Conservation (phyloP, 345 rosid genomes). For the Camelina hispida region DNA sequence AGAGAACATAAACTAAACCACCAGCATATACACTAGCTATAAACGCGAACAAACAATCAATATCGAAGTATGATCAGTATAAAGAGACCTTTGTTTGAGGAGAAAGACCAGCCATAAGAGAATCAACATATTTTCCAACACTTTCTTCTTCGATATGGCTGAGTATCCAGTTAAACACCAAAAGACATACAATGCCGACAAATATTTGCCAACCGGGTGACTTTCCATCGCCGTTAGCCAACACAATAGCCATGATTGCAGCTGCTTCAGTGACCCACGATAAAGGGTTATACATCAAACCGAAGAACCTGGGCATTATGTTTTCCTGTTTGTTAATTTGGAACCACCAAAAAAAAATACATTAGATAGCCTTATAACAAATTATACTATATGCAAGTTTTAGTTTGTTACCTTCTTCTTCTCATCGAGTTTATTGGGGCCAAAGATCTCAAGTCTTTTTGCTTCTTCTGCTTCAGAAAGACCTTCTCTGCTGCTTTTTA, state of each 20-base stretch:
- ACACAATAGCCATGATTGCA: slow-evolving; percentile 76
- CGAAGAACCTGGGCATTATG: slow-evolving; percentile 69
- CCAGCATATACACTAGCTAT: too few relatives aligned
- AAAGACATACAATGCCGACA: slow-evolving; percentile 61
- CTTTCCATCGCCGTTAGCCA: slow-evolving; percentile 64
- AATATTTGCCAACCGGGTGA: slow-evolving; percentile 69
- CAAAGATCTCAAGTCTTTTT: slow-evolving; percentile 73
- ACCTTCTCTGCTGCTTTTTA: slow-evolving; percentile 79
- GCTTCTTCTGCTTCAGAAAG: slow-evolving; percentile 59
- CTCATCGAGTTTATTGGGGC: slow-evolving; percentile 80
- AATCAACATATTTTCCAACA: slow-evolving; percentile 77
- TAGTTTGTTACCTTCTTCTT: slow-evolving; percentile 57
- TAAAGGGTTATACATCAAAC: slow-evolving; percentile 89
- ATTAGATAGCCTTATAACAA: neutral
- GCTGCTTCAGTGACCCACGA: slow-evolving; percentile 86
- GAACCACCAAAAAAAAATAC: neutral
- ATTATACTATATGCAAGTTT: neutral
- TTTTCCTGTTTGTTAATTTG: slow-evolving; percentile 52
- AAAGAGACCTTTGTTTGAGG: slow-evolving; percentile 68
- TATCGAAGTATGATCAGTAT: neutral
- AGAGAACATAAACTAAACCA: too few relatives aligned
- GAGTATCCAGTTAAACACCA: slow-evolving; percentile 71
- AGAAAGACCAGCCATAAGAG: slow-evolving; percentile 61
- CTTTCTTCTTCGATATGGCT: slow-evolving; percentile 76
- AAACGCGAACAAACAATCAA: too few relatives aligned